Conservation (phyloP, 2,329 filamentous ascomycete genomes). For the Aspergillus tubingensis region DNA sequence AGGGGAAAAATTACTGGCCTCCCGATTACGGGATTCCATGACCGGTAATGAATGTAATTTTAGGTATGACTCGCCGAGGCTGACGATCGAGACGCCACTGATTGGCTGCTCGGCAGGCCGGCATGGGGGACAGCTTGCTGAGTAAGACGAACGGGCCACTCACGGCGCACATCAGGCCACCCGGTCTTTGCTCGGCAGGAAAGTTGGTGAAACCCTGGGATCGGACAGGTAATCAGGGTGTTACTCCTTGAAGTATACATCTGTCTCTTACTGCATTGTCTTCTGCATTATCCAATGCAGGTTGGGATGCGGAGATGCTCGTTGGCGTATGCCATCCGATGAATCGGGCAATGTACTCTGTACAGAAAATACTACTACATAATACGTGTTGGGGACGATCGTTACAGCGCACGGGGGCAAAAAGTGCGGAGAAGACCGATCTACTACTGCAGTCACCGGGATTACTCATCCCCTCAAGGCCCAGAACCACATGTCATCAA, state of each 20-base stretch:
- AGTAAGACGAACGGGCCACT: not conserved
- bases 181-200: not conserved
- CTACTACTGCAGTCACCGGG: not conserved
- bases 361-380: no score
- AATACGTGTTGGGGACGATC: no score
- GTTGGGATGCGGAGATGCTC: no score
- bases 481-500: not conserved
- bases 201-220: no score
- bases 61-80: conserved; percentile 8
- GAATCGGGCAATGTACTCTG: no score
- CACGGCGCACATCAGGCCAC: not conserved
- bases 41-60: conserved; percentile 3
- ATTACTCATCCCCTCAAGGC: not conserved
- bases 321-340: no score
- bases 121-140: not conserved
- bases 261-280: no score
- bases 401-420: no score
- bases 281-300: no score
- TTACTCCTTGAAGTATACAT: no score
- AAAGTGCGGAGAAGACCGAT: not conserved
- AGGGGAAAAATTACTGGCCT: not conserved
- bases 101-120: conserved; percentile 21
- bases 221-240: no score
- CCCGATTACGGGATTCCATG: not conserved
- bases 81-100: conserved; percentile 17